These are phyloP conservation scores for Mycena galericulata DNA, from an alignment of 768 basidiomycete species.

Conservation along the genomic window DNA sequence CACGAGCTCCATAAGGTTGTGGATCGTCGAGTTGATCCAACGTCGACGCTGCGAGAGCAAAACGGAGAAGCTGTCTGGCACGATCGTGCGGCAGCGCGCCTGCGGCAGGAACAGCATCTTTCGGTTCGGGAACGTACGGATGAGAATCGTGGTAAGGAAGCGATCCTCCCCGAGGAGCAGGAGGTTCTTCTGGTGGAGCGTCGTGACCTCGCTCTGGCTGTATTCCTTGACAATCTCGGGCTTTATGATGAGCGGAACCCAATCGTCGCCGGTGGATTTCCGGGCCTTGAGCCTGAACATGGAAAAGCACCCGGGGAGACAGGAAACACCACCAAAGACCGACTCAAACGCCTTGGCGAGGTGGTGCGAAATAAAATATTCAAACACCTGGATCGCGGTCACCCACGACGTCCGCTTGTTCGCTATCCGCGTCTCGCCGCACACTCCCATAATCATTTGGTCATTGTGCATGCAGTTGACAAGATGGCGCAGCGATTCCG, in stretches of 20 bases:
- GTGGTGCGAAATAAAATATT: conserved; percentile 99
- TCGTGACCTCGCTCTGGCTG: conserved; percentile 92
- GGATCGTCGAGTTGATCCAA: conserved; percentile 99
- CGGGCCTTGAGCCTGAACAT: conserved; percentile 99
- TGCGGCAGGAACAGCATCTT: conserved; percentile 99
- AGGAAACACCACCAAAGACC: conserved; percentile 99
- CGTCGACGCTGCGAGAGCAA: conserved; percentile 96
- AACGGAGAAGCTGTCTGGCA: conserved; percentile 93
- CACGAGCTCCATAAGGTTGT: conserved; percentile 99
- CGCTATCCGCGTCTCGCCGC: conserved; percentile 98
- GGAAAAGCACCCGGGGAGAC: conserved; percentile 99
- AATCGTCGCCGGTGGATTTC: conserved; percentile 89
- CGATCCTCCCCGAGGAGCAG: conserved; percentile 98
- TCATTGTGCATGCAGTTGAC: conserved; percentile 99
- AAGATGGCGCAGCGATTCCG: conserved; percentile 88
- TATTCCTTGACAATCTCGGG: conserved; percentile 98
- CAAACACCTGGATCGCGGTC: conserved; percentile 97
- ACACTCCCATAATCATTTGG: conserved; percentile 98
- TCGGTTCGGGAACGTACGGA: conserved; percentile 96
- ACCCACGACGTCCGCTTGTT: conserved; percentile 99
- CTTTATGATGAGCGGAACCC: conserved; percentile 97
- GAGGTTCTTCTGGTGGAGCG: conserved; percentile 97
- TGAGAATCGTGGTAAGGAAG: conserved; percentile 95
- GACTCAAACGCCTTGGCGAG: conserved; percentile 99
- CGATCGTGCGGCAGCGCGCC: conserved; percentile 94